phyloP scores from a whole-genome alignment of 225 moss, liverwort and hornwort genomes.

The Pseudisothecium myosuroides region DNA sequence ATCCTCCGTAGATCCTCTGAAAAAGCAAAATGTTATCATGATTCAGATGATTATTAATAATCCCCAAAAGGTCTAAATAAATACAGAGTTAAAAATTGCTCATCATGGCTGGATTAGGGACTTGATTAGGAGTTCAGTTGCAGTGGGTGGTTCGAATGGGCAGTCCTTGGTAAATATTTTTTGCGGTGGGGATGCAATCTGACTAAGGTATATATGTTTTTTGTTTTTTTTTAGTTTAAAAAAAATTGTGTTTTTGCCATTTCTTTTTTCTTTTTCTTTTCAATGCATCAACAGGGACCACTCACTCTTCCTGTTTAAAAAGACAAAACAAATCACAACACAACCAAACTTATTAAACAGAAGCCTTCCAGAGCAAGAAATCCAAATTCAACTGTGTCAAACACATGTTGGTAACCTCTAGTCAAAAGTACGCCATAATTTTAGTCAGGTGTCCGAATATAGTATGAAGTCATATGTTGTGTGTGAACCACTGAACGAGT shows the following conservation, averaged over 20 bases:
- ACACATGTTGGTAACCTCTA: not conserved
- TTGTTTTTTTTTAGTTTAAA: too few relatives aligned
- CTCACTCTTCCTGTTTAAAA: not conserved
- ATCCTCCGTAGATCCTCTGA: not conserved
- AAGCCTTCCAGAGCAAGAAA: not conserved
- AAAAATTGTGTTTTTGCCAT: not conserved
- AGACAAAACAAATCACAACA: not conserved
- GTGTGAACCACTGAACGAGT: too few relatives aligned
- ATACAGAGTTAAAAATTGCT: not conserved
- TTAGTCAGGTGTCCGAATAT: not conserved
- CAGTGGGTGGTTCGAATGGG: not conserved
- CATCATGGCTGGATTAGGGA: not conserved
- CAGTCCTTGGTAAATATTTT: not conserved
- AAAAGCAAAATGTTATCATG: not conserved
- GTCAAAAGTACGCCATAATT: not conserved
- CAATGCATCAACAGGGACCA: not conserved
- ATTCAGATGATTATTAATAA: not conserved
- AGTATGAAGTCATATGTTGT: not conserved
- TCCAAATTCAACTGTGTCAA: not conserved
- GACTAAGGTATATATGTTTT: too few relatives aligned
- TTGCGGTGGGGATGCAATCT: not conserved
- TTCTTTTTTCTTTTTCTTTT: not conserved
- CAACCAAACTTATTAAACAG: not conserved
- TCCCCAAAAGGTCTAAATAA: not conserved
- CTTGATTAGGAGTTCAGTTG: not conserved